phyloP scores from a whole-genome alignment of 2,329 filamentous ascomycete species.

The Zalaria sp. region DNA sequence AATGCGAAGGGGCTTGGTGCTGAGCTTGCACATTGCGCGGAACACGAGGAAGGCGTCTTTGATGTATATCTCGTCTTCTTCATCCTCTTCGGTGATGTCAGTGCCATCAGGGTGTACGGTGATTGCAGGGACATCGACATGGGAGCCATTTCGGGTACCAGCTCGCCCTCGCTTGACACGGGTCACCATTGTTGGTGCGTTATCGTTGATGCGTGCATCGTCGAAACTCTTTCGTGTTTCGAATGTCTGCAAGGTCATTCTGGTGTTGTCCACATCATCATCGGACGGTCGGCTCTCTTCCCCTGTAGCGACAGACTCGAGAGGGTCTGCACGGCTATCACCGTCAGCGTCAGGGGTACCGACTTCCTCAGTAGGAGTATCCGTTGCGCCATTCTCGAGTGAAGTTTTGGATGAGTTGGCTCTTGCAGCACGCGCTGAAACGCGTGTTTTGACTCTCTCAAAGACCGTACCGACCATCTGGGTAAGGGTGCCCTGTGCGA shows the following conservation, averaged over 20 bases:
- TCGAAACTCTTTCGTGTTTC: constrained; percentile 54
- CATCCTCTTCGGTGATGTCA: constrained; percentile 48
- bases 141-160: constrained; percentile 29
- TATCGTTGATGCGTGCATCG: constrained; percentile 50
- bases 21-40: constrained; percentile 92
- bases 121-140: constrained; percentile 24
- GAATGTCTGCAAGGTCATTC: constrained; percentile 55
- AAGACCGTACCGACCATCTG: constrained; percentile 99
- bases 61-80: constrained; percentile 91
- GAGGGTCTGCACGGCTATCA: constrained; percentile 7
- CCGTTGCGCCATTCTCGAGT: constrained; percentile 17
- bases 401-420: constrained; percentile 37
- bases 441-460: constrained; percentile 73
- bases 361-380: constrained; percentile 10
- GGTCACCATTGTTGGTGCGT: constrained; percentile 53
- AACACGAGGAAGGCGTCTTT: constrained; percentile 96
- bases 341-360: constrained; percentile 16
- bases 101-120: constrained; percentile 16
- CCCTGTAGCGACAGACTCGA: too few relatives aligned
- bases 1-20: constrained; percentile 75
- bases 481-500: constrained; percentile 89
- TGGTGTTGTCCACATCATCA: constrained; percentile 36
- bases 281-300: constrained; percentile 15
- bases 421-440: constrained; percentile 77
- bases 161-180: constrained; percentile 36